A percentile compares a stretch with the other conserved stretches of the same genome.
Evolutionary conservation across 116 monocot genomes (phyloP).

Genomic region (Trichopus zeylanicus): DNA sequence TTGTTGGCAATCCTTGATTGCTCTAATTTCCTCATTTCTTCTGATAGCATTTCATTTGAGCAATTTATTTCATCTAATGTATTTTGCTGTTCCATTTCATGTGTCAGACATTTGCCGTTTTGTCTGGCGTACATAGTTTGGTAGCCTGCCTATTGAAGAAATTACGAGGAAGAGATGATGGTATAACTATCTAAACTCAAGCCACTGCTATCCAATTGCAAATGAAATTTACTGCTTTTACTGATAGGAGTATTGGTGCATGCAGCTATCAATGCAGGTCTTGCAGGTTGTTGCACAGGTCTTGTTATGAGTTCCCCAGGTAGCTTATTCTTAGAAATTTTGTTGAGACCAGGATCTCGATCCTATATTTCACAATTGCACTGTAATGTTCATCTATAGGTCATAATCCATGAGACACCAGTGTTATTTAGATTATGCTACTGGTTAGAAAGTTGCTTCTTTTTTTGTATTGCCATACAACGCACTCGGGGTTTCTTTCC

Average conservation of each 20-base stretch:
- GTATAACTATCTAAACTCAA: not conserved
- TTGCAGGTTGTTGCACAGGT: conserved; percentile 4
- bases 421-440: no score
- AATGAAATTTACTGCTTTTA: not conserved
- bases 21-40: not conserved
- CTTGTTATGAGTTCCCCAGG: not conserved
- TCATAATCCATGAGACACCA: no score
- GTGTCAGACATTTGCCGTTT: not conserved
- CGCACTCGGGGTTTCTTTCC: not conserved
- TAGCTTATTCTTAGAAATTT: not conserved
- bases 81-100: not conserved
- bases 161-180: not conserved
- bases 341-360: not conserved
- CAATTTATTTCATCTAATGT: not conserved
- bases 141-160: not conserved
- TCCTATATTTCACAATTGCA: not conserved
- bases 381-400: not conserved
- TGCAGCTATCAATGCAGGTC: not conserved
- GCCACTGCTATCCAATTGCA: not conserved
- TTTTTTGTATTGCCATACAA: no score
- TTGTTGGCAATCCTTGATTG: not conserved
- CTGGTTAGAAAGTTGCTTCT: no score
- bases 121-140: not conserved
- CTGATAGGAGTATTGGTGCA: not conserved
- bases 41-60: not conserved